A percentile compares a stretch with the other conserved stretches of the same genome.
Evolutionary conservation across 108 stramenopile genomes (phyloP).

Genomic region (Epipyxis sp.): DNA sequence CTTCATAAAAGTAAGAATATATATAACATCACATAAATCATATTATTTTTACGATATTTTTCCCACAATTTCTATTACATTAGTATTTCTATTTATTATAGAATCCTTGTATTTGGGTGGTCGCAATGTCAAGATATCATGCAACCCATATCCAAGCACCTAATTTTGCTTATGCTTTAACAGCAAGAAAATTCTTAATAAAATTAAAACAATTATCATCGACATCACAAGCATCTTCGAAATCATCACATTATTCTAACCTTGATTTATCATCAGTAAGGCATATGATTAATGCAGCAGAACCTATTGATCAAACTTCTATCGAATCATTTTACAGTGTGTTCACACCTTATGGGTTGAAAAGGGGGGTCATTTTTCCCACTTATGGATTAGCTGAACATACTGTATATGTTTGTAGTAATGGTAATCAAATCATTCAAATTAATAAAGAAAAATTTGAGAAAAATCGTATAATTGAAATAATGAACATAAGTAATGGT

Average conservation of each 20-base stretch:
- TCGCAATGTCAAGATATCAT: conserved; percentile 64
- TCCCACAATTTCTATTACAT: too few species aligned
- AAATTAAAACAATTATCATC: neutral
- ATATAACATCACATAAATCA: too few species aligned
- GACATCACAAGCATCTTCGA: too few species aligned
- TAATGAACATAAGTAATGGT: conserved; percentile 35
- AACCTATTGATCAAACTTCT: conserved; percentile 75
- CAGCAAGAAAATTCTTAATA: conserved; percentile 69
- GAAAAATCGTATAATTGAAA: conserved; percentile 52
- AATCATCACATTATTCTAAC: too few species aligned
- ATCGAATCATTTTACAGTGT: conserved; percentile 68
- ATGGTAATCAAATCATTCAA: conserved; percentile 65
- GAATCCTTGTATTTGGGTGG: conserved; percentile 83
- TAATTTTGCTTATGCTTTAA: conserved; percentile 90
- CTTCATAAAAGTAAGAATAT: too few species aligned
- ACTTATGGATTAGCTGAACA: conserved; percentile 98
- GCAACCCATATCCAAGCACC: conserved; percentile 95
- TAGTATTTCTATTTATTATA: too few species aligned
- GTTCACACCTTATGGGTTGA: conserved; percentile 71
- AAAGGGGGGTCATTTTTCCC: conserved; percentile 49
- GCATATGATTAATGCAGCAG: conserved; percentile 94
- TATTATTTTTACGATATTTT: too few species aligned
- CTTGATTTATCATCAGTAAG: conserved; percentile 73
- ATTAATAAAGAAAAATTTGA: conserved; percentile 65
- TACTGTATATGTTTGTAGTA: conserved; percentile 89